phyloP scores from a whole-genome alignment of 2,329 filamentous ascomycete species.

The Orbilia ellipsospora region DNA sequence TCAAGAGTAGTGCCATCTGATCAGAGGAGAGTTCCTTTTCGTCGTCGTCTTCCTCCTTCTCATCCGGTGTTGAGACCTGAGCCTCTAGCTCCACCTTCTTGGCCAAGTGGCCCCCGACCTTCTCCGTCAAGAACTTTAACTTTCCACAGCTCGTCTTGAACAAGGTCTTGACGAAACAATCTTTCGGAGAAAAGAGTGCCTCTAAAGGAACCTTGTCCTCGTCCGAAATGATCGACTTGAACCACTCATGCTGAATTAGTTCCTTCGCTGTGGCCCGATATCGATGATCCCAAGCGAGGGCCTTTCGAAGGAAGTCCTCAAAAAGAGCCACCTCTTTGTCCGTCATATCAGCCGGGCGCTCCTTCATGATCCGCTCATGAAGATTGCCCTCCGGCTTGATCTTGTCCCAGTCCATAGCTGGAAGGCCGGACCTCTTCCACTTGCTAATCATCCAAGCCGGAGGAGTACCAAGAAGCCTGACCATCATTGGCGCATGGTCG shows the following conservation, averaged over 20 bases:
- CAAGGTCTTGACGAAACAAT: background rate
- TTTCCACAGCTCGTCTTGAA: constrained; percentile 12
- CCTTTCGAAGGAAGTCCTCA: constrained; percentile 48
- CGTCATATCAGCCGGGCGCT: constrained; percentile 34
- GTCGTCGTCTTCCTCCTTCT: background rate
- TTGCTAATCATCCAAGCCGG: constrained; percentile 42
- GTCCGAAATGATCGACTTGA: constrained; percentile 29
- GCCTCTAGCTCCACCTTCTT: constrained; percentile 41
- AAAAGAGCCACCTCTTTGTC: constrained; percentile 30
- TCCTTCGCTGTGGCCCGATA: constrained; percentile 44
- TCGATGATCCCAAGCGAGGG: constrained; percentile 47
- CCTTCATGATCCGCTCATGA: constrained; percentile 43
- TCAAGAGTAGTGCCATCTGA: constrained; percentile 4
- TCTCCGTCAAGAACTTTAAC: constrained; percentile 13
- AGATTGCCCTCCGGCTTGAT: constrained; percentile 27
- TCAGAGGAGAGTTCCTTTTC: constrained; percentile 12
- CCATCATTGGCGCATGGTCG: constrained; percentile 54
- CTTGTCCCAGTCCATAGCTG: constrained; percentile 32
- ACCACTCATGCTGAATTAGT: constrained; percentile 48
- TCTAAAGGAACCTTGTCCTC: constrained; percentile 27
- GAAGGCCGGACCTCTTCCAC: constrained; percentile 43
- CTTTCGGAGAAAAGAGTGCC: background rate
- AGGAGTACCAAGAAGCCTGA: constrained; percentile 44
- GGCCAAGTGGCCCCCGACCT: constrained; percentile 5
- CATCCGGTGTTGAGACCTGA: constrained; percentile 6